Percentiles rank a stretch among this genome's conserved stretches.
Conservation (phyloP, 2,329 filamentous ascomycete species). For the Sclerotinia sclerotiorum region DNA sequence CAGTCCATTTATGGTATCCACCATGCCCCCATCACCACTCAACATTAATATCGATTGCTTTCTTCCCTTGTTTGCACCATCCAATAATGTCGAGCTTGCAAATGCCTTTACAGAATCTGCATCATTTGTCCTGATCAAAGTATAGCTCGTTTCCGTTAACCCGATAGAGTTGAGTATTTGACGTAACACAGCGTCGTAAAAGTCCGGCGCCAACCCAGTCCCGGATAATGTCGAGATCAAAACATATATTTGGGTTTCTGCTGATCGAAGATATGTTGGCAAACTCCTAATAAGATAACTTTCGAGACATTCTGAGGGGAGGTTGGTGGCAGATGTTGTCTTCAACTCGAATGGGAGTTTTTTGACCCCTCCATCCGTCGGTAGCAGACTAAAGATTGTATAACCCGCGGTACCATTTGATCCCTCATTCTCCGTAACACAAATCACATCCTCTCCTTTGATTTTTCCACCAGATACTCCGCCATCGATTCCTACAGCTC, state of each 20-base stretch:
- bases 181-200: slow-evolving; percentile 56
- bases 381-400: slow-evolving; percentile 44
- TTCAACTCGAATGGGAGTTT: slow-evolving; percentile 35
- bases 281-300: slow-evolving; percentile 43
- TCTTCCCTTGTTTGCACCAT: slow-evolving; percentile 48
- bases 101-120: slow-evolving; percentile 65
- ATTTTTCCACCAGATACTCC: slow-evolving; percentile 26
- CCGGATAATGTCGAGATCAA: slow-evolving; percentile 69
- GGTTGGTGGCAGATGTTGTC: slow-evolving; percentile 38
- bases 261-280: slow-evolving; percentile 43
- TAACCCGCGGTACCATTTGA: slow-evolving; percentile 29
- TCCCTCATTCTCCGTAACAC: slow-evolving; percentile 32
- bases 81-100: slow-evolving; percentile 50
- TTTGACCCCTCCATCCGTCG: slow-evolving; percentile 27
- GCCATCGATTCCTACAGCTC: slow-evolving; percentile 7
- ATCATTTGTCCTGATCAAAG: slow-evolving; percentile 62
- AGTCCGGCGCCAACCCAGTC: slow-evolving; percentile 53
- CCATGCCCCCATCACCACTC: slow-evolving; percentile 82
- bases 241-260: slow-evolving; percentile 51
- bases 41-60: slow-evolving; percentile 70
- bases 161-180: slow-evolving; percentile 54
- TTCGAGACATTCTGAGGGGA: slow-evolving; percentile 44
- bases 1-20: slow-evolving; percentile 76
- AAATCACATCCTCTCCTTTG: slow-evolving; percentile 41
- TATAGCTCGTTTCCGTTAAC: slow-evolving; percentile 45